Evolutionary conservation across 495 filamentous ascomycete genomes (phyloP).

Genomic region (Halenospora varia): DNA sequence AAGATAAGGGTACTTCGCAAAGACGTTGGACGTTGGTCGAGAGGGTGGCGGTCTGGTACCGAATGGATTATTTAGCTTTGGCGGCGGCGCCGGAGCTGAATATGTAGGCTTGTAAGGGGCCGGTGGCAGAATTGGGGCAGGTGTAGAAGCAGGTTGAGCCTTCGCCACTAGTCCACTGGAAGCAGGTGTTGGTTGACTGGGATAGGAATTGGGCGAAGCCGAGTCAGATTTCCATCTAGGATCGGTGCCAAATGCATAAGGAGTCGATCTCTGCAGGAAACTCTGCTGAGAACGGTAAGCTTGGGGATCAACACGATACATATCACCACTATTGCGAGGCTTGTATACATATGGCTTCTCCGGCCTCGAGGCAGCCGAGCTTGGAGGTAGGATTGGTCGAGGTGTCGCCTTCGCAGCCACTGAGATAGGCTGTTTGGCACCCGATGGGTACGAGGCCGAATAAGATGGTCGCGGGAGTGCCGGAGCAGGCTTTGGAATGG

Average conservation of each 20-base stretch:
- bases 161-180: neutral
- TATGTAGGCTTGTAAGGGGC: constrained; percentile 6
- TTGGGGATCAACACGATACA: constrained; percentile 28
- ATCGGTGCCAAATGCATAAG: constrained; percentile 17
- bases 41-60: constrained; percentile 5
- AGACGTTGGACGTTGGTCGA: constrained; percentile 24
- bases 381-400: constrained; percentile 5
- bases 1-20: constrained; percentile 44
- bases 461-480: constrained; percentile 29
- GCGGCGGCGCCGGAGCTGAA: neutral
- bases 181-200: neutral
- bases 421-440: constrained; percentile 19
- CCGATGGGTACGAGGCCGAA: constrained; percentile 25
- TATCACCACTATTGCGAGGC: constrained; percentile 32
- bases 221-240: constrained; percentile 10
- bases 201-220: neutral
- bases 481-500: constrained; percentile 48
- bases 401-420: constrained; percentile 9
- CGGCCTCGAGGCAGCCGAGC: constrained; percentile 17
- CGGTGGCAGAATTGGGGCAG: neutral
- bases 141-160: neutral
- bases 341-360: constrained; percentile 54
- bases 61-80: constrained; percentile 13
- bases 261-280: constrained; percentile 28
- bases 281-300: constrained; percentile 37